Percentiles rank a stretch among this genome's conserved stretches.
Conservation (phyloP, 768 basidiomycete genomes). For the Tubosaeta brunneosetosa region DNA sequence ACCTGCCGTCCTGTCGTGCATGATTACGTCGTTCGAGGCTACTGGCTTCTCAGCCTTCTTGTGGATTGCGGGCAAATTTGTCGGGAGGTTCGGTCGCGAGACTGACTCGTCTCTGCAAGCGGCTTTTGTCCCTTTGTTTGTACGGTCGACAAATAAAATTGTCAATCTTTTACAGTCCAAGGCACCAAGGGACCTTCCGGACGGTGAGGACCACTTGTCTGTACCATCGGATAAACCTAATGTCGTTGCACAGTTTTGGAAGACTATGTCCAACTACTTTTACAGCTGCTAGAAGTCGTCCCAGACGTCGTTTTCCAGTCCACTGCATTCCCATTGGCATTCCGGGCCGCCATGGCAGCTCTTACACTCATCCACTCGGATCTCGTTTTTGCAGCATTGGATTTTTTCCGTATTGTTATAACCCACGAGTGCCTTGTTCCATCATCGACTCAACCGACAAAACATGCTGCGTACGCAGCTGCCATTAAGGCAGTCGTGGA, state of each 20-base stretch:
- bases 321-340: constrained; percentile 68
- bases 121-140: constrained; percentile 63
- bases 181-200: constrained; percentile 71
- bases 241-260: constrained; percentile 67
- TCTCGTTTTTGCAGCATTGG: constrained; percentile 76
- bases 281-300: constrained; percentile 58
- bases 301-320: constrained; percentile 81
- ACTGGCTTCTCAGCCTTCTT: constrained; percentile 84
- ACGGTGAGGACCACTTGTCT: constrained; percentile 57
- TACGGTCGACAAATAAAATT: constrained; percentile 69
- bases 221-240: constrained; percentile 3
- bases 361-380: constrained; percentile 81
- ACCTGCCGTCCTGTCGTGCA: constrained; percentile 64
- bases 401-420: constrained; percentile 71
- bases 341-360: constrained; percentile 70
- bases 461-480: constrained; percentile 56
- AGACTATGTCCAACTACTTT: constrained; percentile 82
- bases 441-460: constrained; percentile 48
- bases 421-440: constrained; percentile 65
- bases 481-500: constrained; percentile 59
- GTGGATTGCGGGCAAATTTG: constrained; percentile 89
- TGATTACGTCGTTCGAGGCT: constrained; percentile 73
- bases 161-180: constrained; percentile 64
- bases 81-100: constrained; percentile 71
- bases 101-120: constrained; percentile 50